These are phyloP conservation scores for Rhododendron henanense DNA, from an alignment of 148 eudicot genomes.

Conservation along the genomic window DNA sequence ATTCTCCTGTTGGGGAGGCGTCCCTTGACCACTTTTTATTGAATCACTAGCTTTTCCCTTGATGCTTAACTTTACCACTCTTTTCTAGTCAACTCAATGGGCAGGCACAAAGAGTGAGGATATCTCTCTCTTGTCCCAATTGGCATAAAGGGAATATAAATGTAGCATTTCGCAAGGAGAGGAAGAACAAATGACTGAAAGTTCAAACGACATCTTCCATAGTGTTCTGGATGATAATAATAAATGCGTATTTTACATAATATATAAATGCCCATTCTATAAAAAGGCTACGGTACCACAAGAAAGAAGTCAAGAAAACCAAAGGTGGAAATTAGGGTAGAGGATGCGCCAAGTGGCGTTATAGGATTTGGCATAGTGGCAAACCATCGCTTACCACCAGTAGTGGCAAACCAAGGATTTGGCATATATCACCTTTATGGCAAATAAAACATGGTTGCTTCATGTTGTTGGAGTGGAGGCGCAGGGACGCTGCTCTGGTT, in stretches of 20 bases:
- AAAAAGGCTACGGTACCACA: background rate
- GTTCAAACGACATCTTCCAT: background rate
- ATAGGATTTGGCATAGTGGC: background rate
- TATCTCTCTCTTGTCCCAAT: background rate
- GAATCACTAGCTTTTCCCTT: background rate
- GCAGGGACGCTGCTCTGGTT: background rate
- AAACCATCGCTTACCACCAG: background rate
- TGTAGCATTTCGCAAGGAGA: background rate
- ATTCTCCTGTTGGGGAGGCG: background rate
- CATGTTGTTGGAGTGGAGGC: background rate
- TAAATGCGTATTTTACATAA: background rate
- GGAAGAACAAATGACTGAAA: background rate
- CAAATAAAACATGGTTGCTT: background rate
- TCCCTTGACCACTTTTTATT: background rate
- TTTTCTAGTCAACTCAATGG: background rate
- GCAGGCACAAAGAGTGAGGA: background rate
- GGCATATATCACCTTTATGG: background rate
- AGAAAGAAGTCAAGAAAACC: background rate
- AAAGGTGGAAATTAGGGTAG: background rate
- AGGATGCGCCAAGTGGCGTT: slow-evolving; percentile 1
- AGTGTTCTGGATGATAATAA: too few relatives aligned
- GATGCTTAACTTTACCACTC: background rate
- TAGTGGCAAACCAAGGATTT: background rate
- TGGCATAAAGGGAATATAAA: background rate
- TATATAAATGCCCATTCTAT: background rate